These are phyloP conservation scores for Brassica hybrid DNA, from an alignment of 441 rosid genomes.

Conservation along the genomic window DNA sequence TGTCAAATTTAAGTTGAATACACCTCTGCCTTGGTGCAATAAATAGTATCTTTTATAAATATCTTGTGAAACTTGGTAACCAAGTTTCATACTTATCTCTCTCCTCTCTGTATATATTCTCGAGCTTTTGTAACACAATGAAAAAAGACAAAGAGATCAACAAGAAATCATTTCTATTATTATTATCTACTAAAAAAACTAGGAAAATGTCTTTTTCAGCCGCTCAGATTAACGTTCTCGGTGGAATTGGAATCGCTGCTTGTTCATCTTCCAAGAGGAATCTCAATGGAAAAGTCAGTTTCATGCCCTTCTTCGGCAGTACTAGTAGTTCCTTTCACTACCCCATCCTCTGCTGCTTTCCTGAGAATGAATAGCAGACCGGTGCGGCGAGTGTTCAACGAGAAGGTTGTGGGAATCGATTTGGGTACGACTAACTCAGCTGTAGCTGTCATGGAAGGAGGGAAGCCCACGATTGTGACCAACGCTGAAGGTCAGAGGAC, in stretches of 20 bases:
- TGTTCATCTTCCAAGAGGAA: constrained; percentile 43
- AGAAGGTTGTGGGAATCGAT: constrained; percentile 45
- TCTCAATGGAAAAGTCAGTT: constrained; percentile 34
- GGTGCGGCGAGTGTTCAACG: constrained; percentile 39
- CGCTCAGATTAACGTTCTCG: constrained; percentile 64
- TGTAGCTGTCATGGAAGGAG: constrained; percentile 98
- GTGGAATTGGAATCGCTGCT: constrained; percentile 52
- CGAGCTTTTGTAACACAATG: no score
- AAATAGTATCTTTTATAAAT: no score
- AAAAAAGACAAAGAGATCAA: no score
- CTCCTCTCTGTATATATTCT: no score
- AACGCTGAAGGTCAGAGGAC: constrained; percentile 97
- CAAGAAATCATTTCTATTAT: no score
- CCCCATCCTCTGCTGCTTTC: constrained; percentile 46
- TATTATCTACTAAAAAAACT: not conserved
- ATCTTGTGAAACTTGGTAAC: no score
- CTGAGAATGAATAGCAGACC: constrained; percentile 46
- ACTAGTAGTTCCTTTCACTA: constrained; percentile 35
- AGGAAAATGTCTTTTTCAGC: constrained; percentile 51
- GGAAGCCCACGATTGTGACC: constrained; percentile 92
- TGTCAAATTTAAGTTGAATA: no score
- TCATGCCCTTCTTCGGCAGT: constrained; percentile 59
- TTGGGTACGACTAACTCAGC: constrained; percentile 58
- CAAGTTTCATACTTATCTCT: no score
- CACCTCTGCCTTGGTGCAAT: no score